Evolutionary conservation across 805 yeast species (phyloP), one percentile per base, ranked within the genome.

Genomic region (Ogataea pini): DNA sequence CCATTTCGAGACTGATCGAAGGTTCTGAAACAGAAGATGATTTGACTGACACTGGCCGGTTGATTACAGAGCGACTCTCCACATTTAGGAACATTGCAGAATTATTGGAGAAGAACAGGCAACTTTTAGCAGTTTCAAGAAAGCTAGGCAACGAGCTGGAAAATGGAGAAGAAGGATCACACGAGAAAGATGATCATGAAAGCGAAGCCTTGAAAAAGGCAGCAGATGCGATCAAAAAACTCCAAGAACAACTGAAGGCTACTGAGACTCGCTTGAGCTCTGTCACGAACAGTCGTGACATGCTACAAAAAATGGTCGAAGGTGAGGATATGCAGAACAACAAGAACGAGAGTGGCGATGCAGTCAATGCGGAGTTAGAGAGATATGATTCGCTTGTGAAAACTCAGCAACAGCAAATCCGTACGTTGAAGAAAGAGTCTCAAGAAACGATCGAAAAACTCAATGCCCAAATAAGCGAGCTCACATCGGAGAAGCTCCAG

Each of bases 1-100:
- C 83, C 20, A 74, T 90, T 20, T 80, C 79, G 18, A 77, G 75
- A 42, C 71, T 89, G 33, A 71, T 82, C 29, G 67, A 67, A 14
- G 60, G 60, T 4, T 40, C 47, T 10, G 46, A 51, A 9, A 42
- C 47, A 5, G 20, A 22, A 29, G 33, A 44, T 14, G 72, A 70
- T 36, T 67, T 67, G 4, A 75, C 83, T 3, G 96, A 89, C 60
- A 83, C 96, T 0, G 92, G 86, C 56, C 63, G 60, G 27, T 62
- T 90, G 32, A 88, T 92, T 19, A 73, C 89, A 8, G 85, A 86
- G 46, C 75, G 96, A 50, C 70, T 94, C 36, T 83, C 89, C 0
- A 77, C 80, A 7, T 92, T 91, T 68, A 78, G 76, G 36, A 78
- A 77, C 58, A 75, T 87, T 12, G 71, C 76, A 10, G 95, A 86